Evolutionary conservation across 768 basidiomycete species (phyloP).

Genomic region (Calocera viscosa): DNA sequence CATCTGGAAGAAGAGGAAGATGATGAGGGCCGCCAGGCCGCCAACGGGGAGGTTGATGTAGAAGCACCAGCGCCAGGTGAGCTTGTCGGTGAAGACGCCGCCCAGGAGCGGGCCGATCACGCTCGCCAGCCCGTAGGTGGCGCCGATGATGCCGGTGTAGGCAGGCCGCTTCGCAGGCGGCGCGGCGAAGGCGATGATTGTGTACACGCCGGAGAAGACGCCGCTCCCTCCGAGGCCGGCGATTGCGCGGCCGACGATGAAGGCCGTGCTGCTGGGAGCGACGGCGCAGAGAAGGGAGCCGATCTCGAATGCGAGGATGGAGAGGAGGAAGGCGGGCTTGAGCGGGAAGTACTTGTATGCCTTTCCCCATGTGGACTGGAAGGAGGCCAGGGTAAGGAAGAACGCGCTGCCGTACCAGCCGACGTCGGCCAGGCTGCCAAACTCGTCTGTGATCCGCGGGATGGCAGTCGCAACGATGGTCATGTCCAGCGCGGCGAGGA

Average conservation of each 20-base stretch:
- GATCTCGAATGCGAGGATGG: constrained; percentile 18
- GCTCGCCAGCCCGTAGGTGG: background rate
- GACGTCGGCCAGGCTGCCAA: constrained; percentile 11
- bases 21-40: background rate
- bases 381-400: constrained; percentile 8
- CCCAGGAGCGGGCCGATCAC: constrained; percentile 11
- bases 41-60: constrained; percentile 14
- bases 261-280: background rate
- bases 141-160: background rate
- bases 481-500: constrained; percentile 2
- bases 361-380: constrained; percentile 18
- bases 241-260: background rate
- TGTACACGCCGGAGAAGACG: background rate
- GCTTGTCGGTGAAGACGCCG: constrained; percentile 12
- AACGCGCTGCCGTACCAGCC: constrained; percentile 14
- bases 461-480: constrained; percentile 23
- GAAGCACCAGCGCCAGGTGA: constrained; percentile 15
- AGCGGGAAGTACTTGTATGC: constrained; percentile 18
- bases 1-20: constrained; percentile 11
- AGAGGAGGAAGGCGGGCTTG: constrained; percentile 17
- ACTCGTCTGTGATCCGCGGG: constrained; percentile 13
- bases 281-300: constrained; percentile 17
- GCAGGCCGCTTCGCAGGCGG: background rate
- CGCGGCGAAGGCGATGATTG: background rate
- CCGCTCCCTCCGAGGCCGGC: background rate